A percentile compares a stretch with the other conserved stretches of the same genome.
These are phyloP conservation scores for Fusarium sarcochroum DNA, from an alignment of 2,329 filamentous ascomycete genomes.

Conservation along the genomic window DNA sequence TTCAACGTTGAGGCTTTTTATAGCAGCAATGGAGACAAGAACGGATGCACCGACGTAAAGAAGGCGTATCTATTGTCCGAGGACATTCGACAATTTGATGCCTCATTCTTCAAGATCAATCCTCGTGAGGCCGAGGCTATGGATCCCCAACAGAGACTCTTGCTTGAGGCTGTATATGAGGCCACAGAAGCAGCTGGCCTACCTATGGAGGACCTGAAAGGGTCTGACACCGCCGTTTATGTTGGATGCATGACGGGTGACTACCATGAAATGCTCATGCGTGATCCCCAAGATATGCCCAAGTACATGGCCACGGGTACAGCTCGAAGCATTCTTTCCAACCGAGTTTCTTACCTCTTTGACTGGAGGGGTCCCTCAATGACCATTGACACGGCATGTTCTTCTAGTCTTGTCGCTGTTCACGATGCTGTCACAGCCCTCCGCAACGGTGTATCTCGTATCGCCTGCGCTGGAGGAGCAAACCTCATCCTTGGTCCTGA, in stretches of 20 bases:
- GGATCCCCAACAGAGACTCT: slow-evolving; percentile 13
- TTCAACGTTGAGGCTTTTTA: slow-evolving; percentile 5
- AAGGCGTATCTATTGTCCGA: slow-evolving; percentile 2
- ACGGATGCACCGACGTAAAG: neutral
- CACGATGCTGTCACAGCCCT: slow-evolving; percentile 7
- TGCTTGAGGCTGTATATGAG: slow-evolving; percentile 14
- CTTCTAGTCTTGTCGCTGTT: neutral
- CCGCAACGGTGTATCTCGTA: neutral
- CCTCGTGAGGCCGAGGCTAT: slow-evolving; percentile 16
- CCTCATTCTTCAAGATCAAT: slow-evolving; percentile 22
- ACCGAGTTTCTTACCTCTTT: neutral
- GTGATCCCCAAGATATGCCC: slow-evolving; percentile 14
- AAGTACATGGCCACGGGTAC: slow-evolving; percentile 19
- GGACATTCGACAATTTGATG: slow-evolving; percentile 43
- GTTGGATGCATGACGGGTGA: slow-evolving; percentile 11
- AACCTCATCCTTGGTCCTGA: slow-evolving; percentile 10
- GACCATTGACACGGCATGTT: slow-evolving; percentile 1
- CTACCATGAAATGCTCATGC: slow-evolving; percentile 17
- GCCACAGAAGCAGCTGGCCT: neutral
- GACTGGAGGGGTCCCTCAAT: neutral
- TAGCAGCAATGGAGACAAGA: neutral
- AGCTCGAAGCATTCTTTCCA: slow-evolving; percentile 4
- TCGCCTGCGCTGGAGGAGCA: slow-evolving; percentile 1
- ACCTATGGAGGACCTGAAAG: slow-evolving; percentile 11
- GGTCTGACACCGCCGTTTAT: slow-evolving; percentile 7